Evolutionary conservation across 108 stramenopile species (phyloP).

Genomic region (Cafeteria roenbergensis): DNA sequence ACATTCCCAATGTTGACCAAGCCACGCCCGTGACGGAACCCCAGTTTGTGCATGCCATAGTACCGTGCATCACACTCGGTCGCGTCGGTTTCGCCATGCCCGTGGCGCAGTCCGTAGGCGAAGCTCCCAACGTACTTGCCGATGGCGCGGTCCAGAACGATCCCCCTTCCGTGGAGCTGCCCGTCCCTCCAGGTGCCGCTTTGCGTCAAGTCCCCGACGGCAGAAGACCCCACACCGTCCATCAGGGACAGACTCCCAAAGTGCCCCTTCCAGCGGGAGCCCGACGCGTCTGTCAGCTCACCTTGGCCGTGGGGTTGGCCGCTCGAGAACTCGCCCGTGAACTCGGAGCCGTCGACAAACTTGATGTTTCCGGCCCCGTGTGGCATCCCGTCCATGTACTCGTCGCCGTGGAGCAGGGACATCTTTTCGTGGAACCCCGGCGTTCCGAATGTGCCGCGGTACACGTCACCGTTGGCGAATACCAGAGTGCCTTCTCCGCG

Average conservation of each 20-base stretch:
- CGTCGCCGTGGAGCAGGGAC: not conserved
- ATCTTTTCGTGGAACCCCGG: too few species aligned
- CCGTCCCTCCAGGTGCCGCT: conserved; percentile 5
- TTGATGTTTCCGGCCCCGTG: not conserved
- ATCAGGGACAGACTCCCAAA: too few species aligned
- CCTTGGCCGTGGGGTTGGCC: not conserved
- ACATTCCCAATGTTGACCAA: too few species aligned
- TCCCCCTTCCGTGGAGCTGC: not conserved
- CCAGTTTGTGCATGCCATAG: too few species aligned
- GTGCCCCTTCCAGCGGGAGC: not conserved
- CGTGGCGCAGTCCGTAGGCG: not conserved
- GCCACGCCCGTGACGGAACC: too few species aligned
- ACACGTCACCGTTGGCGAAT: not conserved
- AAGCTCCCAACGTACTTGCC: not conserved
- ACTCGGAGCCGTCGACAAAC: not conserved
- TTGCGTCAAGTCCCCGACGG: too few species aligned
- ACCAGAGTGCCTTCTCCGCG: not conserved
- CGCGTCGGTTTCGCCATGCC: too few species aligned
- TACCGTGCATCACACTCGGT: too few species aligned
- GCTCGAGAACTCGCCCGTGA: not conserved
- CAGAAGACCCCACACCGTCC: too few species aligned
- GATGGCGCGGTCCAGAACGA: not conserved
- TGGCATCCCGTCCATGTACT: not conserved
- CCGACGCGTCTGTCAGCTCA: not conserved
- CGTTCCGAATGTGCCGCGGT: not conserved